phyloP scores from a whole-genome alignment of 2,329 filamentous ascomycete genomes.

The Calonectria pseudoreteaudii region DNA sequence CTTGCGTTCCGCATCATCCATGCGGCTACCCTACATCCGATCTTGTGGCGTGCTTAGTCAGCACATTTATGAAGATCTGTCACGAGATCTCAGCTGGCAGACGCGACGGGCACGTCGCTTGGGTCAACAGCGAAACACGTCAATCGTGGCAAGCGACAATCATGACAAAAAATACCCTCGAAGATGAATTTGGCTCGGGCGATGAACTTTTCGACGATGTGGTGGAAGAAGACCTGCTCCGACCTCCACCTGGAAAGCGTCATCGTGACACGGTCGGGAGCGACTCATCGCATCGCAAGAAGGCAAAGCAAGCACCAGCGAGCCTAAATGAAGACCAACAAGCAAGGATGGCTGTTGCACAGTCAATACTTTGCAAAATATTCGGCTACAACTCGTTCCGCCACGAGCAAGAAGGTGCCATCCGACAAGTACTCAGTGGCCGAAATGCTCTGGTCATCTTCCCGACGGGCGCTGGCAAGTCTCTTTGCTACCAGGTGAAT shows the following conservation, averaged over 20 bases:
- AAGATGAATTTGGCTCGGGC: neutral
- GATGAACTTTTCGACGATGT: neutral
- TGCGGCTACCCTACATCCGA: neutral
- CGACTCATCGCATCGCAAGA: neutral
- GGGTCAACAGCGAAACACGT: too few species aligned
- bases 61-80: neutral
- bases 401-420: constrained; percentile 58
- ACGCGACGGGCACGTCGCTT: neutral
- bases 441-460: constrained; percentile 58
- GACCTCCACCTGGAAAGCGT: neutral
- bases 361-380: constrained; percentile 48
- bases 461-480: constrained; percentile 63
- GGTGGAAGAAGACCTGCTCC: neutral
- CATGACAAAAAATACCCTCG: neutral
- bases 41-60: neutral
- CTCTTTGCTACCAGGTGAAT: constrained; percentile 59
- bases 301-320: neutral
- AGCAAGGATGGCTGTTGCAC: constrained; percentile 21
- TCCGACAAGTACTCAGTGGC: constrained; percentile 51
- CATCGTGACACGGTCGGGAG: neutral
- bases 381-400: constrained; percentile 56
- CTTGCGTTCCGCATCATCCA: neutral
- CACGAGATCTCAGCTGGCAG: neutral
- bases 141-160: neutral
- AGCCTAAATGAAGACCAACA: neutral